Evolutionary conservation across 768 basidiomycete genomes (phyloP).

Genomic region (Panellus pusillus): DNA sequence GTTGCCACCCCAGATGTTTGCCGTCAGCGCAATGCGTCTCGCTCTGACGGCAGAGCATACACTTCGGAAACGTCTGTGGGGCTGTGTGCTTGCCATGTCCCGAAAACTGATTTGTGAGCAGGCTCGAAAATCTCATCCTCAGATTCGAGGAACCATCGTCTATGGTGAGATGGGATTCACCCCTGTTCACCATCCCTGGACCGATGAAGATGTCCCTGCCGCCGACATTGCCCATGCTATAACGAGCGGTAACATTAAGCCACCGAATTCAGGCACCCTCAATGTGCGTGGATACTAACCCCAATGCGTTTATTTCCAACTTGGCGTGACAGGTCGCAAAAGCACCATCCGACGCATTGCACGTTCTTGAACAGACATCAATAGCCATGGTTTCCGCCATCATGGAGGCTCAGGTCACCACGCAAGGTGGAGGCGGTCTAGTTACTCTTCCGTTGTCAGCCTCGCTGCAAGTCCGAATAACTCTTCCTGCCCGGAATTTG

Average conservation of each 20-base stretch:
- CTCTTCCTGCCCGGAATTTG: constrained; percentile 67
- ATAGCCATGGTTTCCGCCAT: constrained; percentile 70
- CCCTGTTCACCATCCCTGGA: constrained; percentile 83
- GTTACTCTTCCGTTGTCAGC: constrained; percentile 47
- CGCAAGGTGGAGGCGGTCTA: constrained; percentile 52
- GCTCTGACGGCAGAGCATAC: constrained; percentile 55
- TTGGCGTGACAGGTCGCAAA: constrained; percentile 57
- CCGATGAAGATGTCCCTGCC: constrained; percentile 63
- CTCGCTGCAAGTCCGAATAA: constrained; percentile 45
- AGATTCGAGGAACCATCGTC: constrained; percentile 96
- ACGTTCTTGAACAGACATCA: constrained; percentile 79
- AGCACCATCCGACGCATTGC: constrained; percentile 86
- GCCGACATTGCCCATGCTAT: constrained; percentile 80
- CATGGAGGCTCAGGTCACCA: constrained; percentile 59
- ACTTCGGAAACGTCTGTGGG: constrained; percentile 67
- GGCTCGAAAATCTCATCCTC: constrained; percentile 82
- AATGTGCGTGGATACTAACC: constrained; percentile 46
- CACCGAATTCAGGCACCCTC: constrained; percentile 83
- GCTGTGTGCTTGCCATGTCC: background rate
- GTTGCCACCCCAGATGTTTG: constrained; percentile 75
- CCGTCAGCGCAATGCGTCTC: constrained; percentile 67
- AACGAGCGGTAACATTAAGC: constrained; percentile 77
- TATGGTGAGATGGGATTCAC: constrained; percentile 99
- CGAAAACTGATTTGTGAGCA: constrained; percentile 30
- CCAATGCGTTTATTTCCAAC: background rate